phyloP scores from a whole-genome alignment of 495 filamentous ascomycete genomes.

The Daldinia childiae region DNA sequence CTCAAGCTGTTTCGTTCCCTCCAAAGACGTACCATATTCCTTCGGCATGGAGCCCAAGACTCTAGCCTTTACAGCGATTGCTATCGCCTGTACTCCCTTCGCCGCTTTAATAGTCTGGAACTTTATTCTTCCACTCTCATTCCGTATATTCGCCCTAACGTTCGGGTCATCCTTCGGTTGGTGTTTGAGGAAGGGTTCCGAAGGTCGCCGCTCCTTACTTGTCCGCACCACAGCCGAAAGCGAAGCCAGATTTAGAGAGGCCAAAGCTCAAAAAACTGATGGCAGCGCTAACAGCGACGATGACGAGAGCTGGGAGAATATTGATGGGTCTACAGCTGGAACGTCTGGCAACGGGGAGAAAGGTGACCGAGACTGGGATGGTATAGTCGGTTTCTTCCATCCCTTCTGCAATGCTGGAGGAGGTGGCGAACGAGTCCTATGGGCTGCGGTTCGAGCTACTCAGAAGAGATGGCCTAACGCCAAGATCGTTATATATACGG shows the following conservation, averaged over 20 bases:
- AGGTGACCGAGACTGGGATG: constrained; percentile 72
- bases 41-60: constrained; percentile 43
- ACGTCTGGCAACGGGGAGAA: constrained; percentile 63
- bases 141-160: constrained; percentile 49
- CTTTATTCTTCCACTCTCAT: constrained; percentile 48
- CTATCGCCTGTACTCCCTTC: constrained; percentile 42
- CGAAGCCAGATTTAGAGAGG: constrained; percentile 61
- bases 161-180: constrained; percentile 66
- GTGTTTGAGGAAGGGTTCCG: constrained; percentile 72
- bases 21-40: constrained; percentile 18
- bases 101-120: constrained; percentile 38
- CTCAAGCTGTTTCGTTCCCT: constrained; percentile 25
- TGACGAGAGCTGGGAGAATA: constrained; percentile 80
- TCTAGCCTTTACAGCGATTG: constrained; percentile 42
- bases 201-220: constrained; percentile 68
- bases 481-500: constrained; percentile 91
- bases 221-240: constrained; percentile 68
- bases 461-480: constrained; percentile 89
- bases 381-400: constrained; percentile 94
- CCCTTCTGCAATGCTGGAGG: constrained; percentile 98
- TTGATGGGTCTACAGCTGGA: constrained; percentile 65
- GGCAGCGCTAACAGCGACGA: constrained; percentile 56
- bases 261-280: constrained; percentile 48
- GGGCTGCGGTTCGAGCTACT: constrained; percentile 92
- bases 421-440: constrained; percentile 94